Evolutionary conservation across 2,329 filamentous ascomycete genomes (phyloP), one percentile per base, ranked within the genome.

Genomic region (Pseudogymnoascus sp.): DNA sequence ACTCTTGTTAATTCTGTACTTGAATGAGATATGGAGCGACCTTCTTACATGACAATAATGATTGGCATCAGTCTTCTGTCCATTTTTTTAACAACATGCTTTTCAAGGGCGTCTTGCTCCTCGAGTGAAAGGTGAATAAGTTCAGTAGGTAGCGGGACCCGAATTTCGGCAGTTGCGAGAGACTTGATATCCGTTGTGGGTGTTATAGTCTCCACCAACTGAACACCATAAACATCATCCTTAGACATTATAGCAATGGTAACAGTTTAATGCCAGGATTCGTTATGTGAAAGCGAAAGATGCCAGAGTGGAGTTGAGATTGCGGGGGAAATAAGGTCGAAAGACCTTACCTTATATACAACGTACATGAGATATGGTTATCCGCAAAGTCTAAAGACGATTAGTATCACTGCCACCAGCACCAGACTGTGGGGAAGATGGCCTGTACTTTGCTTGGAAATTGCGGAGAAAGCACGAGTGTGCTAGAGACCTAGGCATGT

Each of bases 11-110:
- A 39, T 30, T 15, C 11, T n/a, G 18, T 18, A 18, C 9, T 7
- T 18, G 11, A n/a, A 14, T 18, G 11, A 25, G 9, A 38, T n/a
- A 30, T 39, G 25, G 14, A 22, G 36, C 11, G 15, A 47, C n/a
- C 14, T 15, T 28, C 58, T 47, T 59, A 39, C 58, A 59, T 41
- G 33, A 47, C 25, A 22, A 59, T 59, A 11, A 59, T 39, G 36
- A 59, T 59, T 20, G 58, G 58, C 58, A 59, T 59, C 4, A 59
- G 37, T 14, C 36, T 38, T 30, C 25, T 39, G 22, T 59, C 33
- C 20, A 59, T 38, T 41, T 39, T 59, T 14, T 15, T 4, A 41
- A 59, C 58, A 18, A 59, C 6, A 41, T 47, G 33, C 58, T 22
- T 59, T 59, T 59, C 58, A 25, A 59, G 58, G 25, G 37, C 15